A percentile compares a stretch with the other conserved stretches of the same genome.
These are phyloP conservation scores for Malus orientalis DNA, from an alignment of 306 rosid genomes.

Conservation along the genomic window DNA sequence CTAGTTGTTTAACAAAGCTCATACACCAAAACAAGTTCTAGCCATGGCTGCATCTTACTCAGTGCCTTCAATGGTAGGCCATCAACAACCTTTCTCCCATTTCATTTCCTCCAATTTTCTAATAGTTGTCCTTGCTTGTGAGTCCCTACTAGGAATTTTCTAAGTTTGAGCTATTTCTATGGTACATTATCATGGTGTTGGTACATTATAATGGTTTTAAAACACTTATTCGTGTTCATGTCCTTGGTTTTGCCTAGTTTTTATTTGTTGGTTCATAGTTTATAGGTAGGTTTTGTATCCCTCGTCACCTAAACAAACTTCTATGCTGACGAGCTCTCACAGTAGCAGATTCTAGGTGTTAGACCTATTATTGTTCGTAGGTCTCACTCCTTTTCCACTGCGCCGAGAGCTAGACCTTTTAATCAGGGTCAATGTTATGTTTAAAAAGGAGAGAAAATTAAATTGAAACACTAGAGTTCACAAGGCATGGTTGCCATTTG, in stretches of 20 bases:
- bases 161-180: neutral
- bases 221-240: neutral
- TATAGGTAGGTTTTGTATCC: neutral
- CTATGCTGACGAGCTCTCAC: neutral
- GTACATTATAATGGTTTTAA: neutral
- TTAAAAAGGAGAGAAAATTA: neutral
- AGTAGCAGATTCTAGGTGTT: neutral
- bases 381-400: neutral
- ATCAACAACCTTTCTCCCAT: neutral
- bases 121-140: neutral
- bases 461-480: neutral
- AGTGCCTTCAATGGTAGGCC: slow-evolving; percentile 69
- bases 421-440: neutral
- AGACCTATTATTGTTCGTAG: neutral
- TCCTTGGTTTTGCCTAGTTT: neutral
- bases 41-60: slow-evolving; percentile 82
- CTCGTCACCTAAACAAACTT: neutral
- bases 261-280: neutral
- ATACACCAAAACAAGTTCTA: slow-evolving; percentile 10
- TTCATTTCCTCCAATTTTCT: neutral
- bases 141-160: neutral
- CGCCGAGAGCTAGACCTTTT: neutral
- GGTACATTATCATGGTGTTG: neutral
- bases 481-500: neutral
- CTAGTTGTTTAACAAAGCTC: neutral